phyloP scores from a whole-genome alignment of 225 moss, liverwort and hornwort genomes.

The Marchantia paleacea region DNA sequence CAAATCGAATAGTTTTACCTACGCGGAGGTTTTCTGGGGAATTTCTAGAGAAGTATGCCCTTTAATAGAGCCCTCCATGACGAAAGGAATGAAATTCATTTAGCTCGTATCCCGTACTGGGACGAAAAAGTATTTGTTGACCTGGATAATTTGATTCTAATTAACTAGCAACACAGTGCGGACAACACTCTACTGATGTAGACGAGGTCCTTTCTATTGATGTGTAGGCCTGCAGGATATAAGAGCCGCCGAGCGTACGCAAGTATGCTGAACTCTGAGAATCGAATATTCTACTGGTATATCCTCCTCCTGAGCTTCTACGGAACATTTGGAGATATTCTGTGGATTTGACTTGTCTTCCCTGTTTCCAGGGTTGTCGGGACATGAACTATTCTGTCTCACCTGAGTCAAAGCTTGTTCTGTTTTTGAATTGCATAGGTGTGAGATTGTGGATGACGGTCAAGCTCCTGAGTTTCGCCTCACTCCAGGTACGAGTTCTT shows the following conservation, averaged over 20 bases:
- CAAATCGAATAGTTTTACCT: too few relatives aligned
- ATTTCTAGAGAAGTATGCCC: too few relatives aligned
- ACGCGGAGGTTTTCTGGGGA: too few relatives aligned
- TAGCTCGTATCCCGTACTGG: too few relatives aligned
- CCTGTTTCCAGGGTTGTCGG: neutral
- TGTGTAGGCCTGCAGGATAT: slow-evolving; percentile 81
- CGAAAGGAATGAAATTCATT: too few relatives aligned
- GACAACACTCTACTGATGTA: neutral
- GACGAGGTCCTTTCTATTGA: neutral
- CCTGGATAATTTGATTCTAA: too few relatives aligned
- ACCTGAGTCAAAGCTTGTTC: neutral
- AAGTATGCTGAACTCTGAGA: slow-evolving; percentile 90
- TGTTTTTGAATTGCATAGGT: slow-evolving; percentile 43
- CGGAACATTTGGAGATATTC: neutral
- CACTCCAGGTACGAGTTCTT: slow-evolving; percentile 59
- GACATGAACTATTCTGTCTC: neutral
- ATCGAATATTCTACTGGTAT: slow-evolving; percentile 88
- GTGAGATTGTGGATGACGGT: slow-evolving; percentile 88
- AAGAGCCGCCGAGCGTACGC: slow-evolving; percentile 82
- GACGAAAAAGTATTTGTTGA: too few relatives aligned
- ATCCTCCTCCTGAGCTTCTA: neutral
- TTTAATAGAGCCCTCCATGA: too few relatives aligned
- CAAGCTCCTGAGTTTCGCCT: slow-evolving; percentile 92
- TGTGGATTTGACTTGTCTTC: neutral
- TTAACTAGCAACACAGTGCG: too few relatives aligned